phyloP scores from a whole-genome alignment of 2,329 filamentous ascomycete genomes.

The Monilinia aucupariae region DNA sequence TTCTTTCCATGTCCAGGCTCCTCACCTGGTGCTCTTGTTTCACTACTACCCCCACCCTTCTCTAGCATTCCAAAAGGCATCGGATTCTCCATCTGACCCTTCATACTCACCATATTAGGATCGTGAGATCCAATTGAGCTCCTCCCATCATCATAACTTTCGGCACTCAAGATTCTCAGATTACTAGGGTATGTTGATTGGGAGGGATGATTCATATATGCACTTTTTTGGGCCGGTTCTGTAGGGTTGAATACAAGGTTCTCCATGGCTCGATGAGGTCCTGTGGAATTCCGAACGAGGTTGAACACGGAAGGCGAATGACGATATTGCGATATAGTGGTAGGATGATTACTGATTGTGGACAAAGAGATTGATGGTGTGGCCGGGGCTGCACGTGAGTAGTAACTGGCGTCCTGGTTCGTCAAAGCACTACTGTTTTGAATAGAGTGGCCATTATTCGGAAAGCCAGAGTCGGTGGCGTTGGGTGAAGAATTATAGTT shows the following conservation, averaged over 20 bases:
- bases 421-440: background rate
- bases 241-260: slow-evolving; percentile 23
- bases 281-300: slow-evolving; percentile 12
- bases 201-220: slow-evolving; percentile 23
- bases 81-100: slow-evolving; percentile 15
- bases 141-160: slow-evolving; percentile 41
- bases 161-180: slow-evolving; percentile 42
- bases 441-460: background rate
- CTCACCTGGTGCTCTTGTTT: slow-evolving; percentile 22
- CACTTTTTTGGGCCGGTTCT: slow-evolving; percentile 9
- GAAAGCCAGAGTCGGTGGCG: slow-evolving; percentile 5
- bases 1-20: slow-evolving; percentile 26
- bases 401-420: background rate
- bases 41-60: slow-evolving; percentile 18
- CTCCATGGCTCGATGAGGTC: slow-evolving; percentile 23
- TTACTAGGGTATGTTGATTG: slow-evolving; percentile 19
- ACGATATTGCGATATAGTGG: slow-evolving; percentile 7
- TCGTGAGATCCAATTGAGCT: slow-evolving; percentile 22
- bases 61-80: slow-evolving; percentile 29
- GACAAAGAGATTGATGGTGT: background rate
- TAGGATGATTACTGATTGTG: slow-evolving; percentile 20
- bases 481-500: background rate
- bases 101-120: slow-evolving; percentile 15
- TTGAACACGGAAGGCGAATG: slow-evolving; percentile 1
- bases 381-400: slow-evolving; percentile 2